phyloP scores from a whole-genome alignment of 2,329 filamentous ascomycete species.

The Aspergillus sclerotialis region DNA sequence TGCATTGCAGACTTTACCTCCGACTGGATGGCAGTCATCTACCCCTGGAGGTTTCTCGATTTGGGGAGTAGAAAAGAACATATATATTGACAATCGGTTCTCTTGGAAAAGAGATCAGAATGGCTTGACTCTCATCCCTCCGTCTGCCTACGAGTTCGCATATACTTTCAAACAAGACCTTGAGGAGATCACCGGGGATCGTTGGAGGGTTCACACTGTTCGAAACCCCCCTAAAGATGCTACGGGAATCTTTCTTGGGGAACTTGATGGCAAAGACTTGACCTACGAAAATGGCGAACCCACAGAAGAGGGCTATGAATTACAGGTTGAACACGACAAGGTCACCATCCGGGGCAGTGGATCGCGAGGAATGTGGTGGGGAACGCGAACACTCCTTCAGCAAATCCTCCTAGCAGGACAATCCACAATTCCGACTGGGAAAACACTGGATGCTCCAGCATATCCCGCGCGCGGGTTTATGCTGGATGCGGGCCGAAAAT shows the following conservation, averaged over 20 bases:
- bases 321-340: conserved; percentile 29
- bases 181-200: conserved; percentile 29
- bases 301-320: conserved; percentile 46
- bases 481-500: conserved; percentile 51
- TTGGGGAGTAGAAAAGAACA: conserved; percentile 4
- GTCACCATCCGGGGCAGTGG: conserved; percentile 47
- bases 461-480: conserved; percentile 45
- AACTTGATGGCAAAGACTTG: conserved; percentile 18
- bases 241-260: conserved; percentile 40
- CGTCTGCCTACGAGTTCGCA: conserved; percentile 44
- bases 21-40: conserved; percentile 17
- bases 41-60: conserved; percentile 22
- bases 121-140: conserved; percentile 47
- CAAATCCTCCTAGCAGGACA: conserved; percentile 36
- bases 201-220: conserved; percentile 38
- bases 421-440: conserved; percentile 36
- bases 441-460: conserved; percentile 44
- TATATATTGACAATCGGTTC: conserved; percentile 37
- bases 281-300: conserved; percentile 42
- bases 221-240: conserved; percentile 23
- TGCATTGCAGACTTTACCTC: conserved; percentile 35
- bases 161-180: conserved; percentile 42
- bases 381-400: conserved; percentile 50
- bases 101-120: conserved; percentile 34
- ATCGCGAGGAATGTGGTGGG: conserved; percentile 53